A percentile compares a stretch with the other conserved stretches of the same genome.
phyloP scores from a whole-genome alignment of 148 eudicot species.

The Nepenthes gracilis region DNA sequence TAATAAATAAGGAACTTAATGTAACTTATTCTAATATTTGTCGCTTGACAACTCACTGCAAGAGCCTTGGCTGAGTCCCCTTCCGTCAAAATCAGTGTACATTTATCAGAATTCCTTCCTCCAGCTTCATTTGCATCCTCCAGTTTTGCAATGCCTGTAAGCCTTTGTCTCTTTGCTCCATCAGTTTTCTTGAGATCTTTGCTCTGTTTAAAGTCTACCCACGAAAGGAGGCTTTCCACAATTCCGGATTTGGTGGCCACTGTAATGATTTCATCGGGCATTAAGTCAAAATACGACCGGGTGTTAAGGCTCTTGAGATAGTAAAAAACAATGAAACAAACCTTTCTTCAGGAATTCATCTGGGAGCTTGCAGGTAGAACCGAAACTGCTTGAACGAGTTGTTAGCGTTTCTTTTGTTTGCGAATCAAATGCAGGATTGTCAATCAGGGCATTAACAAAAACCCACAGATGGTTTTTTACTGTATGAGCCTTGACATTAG shows the following conservation, averaged over 20 bases:
- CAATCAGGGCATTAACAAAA: slow-evolving; percentile 92
- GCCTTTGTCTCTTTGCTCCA: slow-evolving; percentile 53
- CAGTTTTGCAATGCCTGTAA: slow-evolving; percentile 51
- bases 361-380: slow-evolving; percentile 62
- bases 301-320: background rate
- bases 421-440: slow-evolving; percentile 97
- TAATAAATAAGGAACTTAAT: background rate
- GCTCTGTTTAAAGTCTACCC: slow-evolving; percentile 67
- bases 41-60: slow-evolving; percentile 46
- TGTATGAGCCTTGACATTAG: slow-evolving; percentile 49
- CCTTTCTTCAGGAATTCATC: slow-evolving; percentile 71
- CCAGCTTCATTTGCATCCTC: slow-evolving; percentile 88
- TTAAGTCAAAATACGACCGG: background rate
- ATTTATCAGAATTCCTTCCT: slow-evolving; percentile 46
- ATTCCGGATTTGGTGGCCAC: slow-evolving; percentile 47
- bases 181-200: slow-evolving; percentile 86
- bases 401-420: slow-evolving; percentile 95
- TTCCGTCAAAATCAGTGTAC: slow-evolving; percentile 92
- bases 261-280: slow-evolving; percentile 6
- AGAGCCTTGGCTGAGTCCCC: slow-evolving; percentile 97
- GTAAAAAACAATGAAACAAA: slow-evolving; percentile 18
- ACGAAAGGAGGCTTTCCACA: slow-evolving; percentile 50
- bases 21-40: too few species aligned
- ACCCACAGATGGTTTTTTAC: slow-evolving; percentile 89
- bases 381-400: slow-evolving; percentile 69